phyloP scores from a whole-genome alignment of 805 yeast genomes.

The Naumovozyma dairenensis region DNA sequence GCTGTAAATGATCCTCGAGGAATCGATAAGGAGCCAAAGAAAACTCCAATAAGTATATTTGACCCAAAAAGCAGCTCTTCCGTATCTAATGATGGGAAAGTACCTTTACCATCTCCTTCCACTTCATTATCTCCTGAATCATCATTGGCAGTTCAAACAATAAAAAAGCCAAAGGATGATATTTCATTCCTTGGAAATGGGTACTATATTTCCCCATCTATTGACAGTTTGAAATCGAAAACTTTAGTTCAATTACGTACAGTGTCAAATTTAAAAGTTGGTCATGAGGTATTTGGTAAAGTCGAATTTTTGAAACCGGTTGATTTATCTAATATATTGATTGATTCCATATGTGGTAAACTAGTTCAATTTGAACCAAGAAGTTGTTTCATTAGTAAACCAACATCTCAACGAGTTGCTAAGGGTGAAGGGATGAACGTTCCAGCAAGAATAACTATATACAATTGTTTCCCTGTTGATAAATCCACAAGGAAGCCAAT shows the following conservation, averaged over 20 bases:
- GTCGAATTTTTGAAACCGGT: slow-evolving; percentile 74
- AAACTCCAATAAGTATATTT: too few species aligned
- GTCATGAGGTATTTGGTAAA: slow-evolving; percentile 63
- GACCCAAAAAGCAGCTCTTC: too few species aligned
- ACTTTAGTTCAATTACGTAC: slow-evolving; percentile 53
- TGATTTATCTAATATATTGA: slow-evolving; percentile 60
- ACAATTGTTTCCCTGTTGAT: slow-evolving; percentile 72
- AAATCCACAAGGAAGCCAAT: slow-evolving; percentile 64
- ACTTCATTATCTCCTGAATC: too few species aligned
- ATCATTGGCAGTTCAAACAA: too few species aligned
- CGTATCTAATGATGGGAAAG: too few species aligned
- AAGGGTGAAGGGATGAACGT: slow-evolving; percentile 78
- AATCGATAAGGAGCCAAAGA: too few species aligned
- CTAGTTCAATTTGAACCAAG: slow-evolving; percentile 51
- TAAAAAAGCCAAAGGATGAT: slow-evolving; percentile 28
- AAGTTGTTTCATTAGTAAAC: slow-evolving; percentile 65
- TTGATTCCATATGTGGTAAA: slow-evolving; percentile 56
- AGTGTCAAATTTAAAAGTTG: slow-evolving; percentile 60
- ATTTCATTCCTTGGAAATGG: slow-evolving; percentile 55
- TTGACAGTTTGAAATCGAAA: slow-evolving; percentile 49
- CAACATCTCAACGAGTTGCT: slow-evolving; percentile 45
- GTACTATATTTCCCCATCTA: slow-evolving; percentile 79
- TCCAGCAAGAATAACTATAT: slow-evolving; percentile 61
- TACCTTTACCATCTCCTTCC: too few species aligned
- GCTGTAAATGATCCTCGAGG: too few species aligned